Base-by-base conservation (phyloP, 179 eudicot genomes). In the Silene noctiflora region DNA sequence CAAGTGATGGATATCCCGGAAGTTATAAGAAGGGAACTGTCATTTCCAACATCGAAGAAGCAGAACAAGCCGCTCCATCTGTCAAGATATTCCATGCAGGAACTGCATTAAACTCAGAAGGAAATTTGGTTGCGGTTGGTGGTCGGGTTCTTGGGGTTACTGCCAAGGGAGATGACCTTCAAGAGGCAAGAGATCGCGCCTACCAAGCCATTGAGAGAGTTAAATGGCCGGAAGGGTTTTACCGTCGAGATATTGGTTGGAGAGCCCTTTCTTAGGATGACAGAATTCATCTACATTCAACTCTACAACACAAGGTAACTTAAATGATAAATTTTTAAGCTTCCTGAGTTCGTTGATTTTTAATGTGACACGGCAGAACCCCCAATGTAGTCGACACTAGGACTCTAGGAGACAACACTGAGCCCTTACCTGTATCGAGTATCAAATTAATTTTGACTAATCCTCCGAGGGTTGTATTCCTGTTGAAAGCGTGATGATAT, bases 121-220 rank as follows among this genome's bases (percentile, higher is more conserved):
- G 97, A 10, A 85, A 92, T 72, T 85, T 85, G 77, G 84, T 89
- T 69, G 96, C 96, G 2, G 87, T 83, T 1, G 98, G 98, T n/a
- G 98, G 98, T 19, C 89, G 98, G 56, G 98, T 94, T 71, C 94
- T 94, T 67, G 98, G 98, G 1, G 81, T 94, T 73, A 92, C 98
- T 13, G 94, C 98, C 66, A 90, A 82, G 78, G 98, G 97, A 71
- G 77, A 31, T 75, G 87, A 92, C 80, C 93, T 94, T 62, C 87
- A 84, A 74, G 97, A 91, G 77, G 97, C 97, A 27, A 79, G 91
- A 20, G 89, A 94, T 65, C 74, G 87, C 69, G 89, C 94, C 44
- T 92, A 92, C 78, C 83, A 80, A 77, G 97, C 96, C 19, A 84
- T 85, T 8, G 90, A 87, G 64, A 82, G 83, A 77, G 86, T 94